Evolutionary conservation across 179 eudicot species (phyloP), one percentile per base, ranked within the genome.

Genomic region (Monotropa hypopitys): DNA sequence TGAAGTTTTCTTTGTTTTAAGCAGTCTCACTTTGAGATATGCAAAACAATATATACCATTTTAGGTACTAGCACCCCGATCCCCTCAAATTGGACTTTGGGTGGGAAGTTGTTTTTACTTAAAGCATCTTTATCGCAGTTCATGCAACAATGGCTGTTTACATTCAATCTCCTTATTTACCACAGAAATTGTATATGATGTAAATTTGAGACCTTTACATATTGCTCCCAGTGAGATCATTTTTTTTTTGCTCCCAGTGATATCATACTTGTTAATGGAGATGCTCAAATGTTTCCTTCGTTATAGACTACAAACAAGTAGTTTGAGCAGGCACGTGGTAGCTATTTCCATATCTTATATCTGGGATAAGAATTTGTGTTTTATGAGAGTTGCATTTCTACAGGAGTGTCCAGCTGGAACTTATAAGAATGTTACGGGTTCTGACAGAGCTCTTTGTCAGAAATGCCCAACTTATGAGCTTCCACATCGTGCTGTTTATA

Each of bases 391-490:
- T 61, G 43, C 5, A 71, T 77, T 49, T 84, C 56, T 80, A 81
- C 92, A 96, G 99, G 99, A 91, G 86, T 96, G 99, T 75, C 98
- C 99, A 35, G 74, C 85, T 81, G 99, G 99, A 53, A 93, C 97
- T 45, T 96, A 89, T 82, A 96, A 96, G 84, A 88, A 91, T 88
- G 94, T 84, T 42, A 82, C 81, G 26, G 99, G 99, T 84, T 91
- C 99, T 77, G 94, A 90, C 78, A 79, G 66, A 65, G 80, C 87
- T 59, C 96, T 93, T 77, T 96, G 99, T 81, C 86, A 66, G 72
- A 81, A 78, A 59, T 96, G 99, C 78, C 96, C 96, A 61, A 54
- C 84, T 56, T 28, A 84, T 80, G 94, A 91, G 80, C 92, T 96
- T 88, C 96, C 99, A 20, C 92, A 56, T 63, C 99, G 98, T 79